phyloP scores from a whole-genome alignment of 2,329 filamentous ascomycete species.

The Diaporthe sp. region DNA sequence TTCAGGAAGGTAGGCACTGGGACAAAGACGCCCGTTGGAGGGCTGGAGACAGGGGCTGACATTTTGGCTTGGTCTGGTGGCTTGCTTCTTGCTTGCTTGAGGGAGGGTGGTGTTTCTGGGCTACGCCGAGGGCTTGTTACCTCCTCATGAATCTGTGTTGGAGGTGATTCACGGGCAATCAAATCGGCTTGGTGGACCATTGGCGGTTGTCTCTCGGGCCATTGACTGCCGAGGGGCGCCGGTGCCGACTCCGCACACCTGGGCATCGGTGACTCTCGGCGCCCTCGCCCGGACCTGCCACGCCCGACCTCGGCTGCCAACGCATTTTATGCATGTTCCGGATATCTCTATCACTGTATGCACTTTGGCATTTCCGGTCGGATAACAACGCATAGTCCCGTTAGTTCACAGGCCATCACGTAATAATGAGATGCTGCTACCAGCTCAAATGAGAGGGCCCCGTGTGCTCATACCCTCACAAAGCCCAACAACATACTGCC shows the following conservation, averaged over 20 bases:
- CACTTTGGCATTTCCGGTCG: conserved; percentile 28
- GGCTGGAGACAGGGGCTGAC: conserved; percentile 45
- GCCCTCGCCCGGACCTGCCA: conserved; percentile 1
- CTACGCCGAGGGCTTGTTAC: background rate
- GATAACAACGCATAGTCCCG: conserved; percentile 19
- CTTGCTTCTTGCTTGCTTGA: background rate
- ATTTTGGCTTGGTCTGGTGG: conserved; percentile 9
- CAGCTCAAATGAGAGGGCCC: conserved; percentile 8
- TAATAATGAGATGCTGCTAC: conserved; percentile 16
- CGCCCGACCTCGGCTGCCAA: conserved; percentile 22
- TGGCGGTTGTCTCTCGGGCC: conserved; percentile 15
- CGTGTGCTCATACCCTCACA: background rate
- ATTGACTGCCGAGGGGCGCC: conserved; percentile 32
- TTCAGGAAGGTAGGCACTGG: conserved; percentile 76
- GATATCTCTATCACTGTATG: background rate
- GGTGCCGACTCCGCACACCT: conserved; percentile 11
- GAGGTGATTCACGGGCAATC: conserved; percentile 3
- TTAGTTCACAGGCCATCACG: background rate
- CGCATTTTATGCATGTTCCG: conserved; percentile 9
- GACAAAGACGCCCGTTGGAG: conserved; percentile 70
- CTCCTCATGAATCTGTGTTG: background rate
- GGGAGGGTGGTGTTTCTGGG: background rate
- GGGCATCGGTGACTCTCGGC: background rate
- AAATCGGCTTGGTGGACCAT: background rate
- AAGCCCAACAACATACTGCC: background rate